phyloP scores from a whole-genome alignment of 495 filamentous ascomycete species.

The Aspergillus haitiensis region DNA sequence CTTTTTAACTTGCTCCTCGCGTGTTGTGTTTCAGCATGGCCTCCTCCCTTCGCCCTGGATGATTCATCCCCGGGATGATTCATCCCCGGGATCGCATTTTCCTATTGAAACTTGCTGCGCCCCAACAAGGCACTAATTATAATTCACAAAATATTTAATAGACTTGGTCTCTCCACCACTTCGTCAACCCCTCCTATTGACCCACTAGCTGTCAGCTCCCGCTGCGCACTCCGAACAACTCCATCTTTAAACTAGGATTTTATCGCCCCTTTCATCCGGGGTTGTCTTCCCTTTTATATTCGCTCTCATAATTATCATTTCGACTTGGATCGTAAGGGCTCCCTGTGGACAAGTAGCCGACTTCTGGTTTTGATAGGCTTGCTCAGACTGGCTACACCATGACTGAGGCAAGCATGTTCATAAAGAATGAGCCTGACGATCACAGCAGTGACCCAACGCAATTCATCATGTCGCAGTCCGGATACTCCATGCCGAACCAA shows the following conservation, averaged over 20 bases:
- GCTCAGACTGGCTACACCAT: constrained; percentile 28
- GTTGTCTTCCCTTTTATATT: not conserved
- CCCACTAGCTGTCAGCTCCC: not conserved
- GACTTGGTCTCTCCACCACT: not conserved
- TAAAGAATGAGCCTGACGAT: constrained; percentile 78
- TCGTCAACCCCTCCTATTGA: constrained; percentile 7
- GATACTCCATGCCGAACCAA: constrained; percentile 65
- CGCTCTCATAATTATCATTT: constrained; percentile 1
- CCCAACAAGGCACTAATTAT: not conserved
- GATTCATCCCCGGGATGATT: not conserved
- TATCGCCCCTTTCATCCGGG: not conserved
- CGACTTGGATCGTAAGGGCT: constrained; percentile 27
- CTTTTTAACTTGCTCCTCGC: not conserved
- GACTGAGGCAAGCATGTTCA: constrained; percentile 60
- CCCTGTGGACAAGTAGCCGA: constrained; percentile 19
- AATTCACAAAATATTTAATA: not conserved
- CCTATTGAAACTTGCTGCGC: not conserved
- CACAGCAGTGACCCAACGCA: constrained; percentile 51
- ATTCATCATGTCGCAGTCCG: constrained; percentile 57
- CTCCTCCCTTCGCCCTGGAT: constrained; percentile 1
- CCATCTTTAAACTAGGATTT: not conserved
- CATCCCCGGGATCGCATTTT: not conserved
- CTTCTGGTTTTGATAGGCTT: constrained; percentile 15
- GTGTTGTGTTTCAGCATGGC: not conserved
- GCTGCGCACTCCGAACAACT: not conserved